phyloP scores from a whole-genome alignment of 2,329 filamentous ascomycete genomes.

The Aureobasidium subglaciale region DNA sequence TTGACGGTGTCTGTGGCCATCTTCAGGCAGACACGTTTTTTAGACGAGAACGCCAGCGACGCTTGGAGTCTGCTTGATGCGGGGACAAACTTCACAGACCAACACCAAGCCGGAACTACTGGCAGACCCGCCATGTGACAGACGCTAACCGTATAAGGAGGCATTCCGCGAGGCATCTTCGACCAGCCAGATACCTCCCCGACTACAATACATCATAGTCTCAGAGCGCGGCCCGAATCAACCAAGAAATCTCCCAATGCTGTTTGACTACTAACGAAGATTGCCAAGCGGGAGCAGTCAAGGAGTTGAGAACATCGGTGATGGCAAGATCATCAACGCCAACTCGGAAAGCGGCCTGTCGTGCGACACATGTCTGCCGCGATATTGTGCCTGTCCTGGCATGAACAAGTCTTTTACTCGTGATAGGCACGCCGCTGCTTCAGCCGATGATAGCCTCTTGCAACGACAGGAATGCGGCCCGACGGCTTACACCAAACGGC shows the following conservation, averaged over 20 bases:
- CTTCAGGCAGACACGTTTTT: slow-evolving; percentile 13
- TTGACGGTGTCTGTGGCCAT: background rate
- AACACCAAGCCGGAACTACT: slow-evolving; percentile 8
- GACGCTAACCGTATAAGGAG: background rate
- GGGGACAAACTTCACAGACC: background rate
- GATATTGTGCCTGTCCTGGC: background rate
- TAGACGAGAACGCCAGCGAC: slow-evolving; percentile 11
- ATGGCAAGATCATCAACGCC: background rate
- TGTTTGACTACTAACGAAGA: background rate
- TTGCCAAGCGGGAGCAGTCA: background rate
- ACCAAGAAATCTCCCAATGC: background rate
- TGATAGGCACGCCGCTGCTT: background rate
- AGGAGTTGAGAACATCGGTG: background rate
- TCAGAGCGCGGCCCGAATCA: slow-evolving; percentile 11
- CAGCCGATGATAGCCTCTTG: slow-evolving; percentile 9
- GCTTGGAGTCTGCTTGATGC: background rate
- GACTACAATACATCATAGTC: slow-evolving; percentile 11
- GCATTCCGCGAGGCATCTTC: slow-evolving; percentile 4
- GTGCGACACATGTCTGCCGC: background rate
- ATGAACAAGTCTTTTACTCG: background rate
- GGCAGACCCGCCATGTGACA: background rate
- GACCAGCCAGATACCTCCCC: background rate
- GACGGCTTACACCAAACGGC: slow-evolving; percentile 9
- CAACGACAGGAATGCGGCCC: slow-evolving; percentile 11
- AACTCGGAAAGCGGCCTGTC: background rate